Evolutionary conservation across 441 rosid genomes (phyloP).

Genomic region (Pelargonium fulgidum): DNA sequence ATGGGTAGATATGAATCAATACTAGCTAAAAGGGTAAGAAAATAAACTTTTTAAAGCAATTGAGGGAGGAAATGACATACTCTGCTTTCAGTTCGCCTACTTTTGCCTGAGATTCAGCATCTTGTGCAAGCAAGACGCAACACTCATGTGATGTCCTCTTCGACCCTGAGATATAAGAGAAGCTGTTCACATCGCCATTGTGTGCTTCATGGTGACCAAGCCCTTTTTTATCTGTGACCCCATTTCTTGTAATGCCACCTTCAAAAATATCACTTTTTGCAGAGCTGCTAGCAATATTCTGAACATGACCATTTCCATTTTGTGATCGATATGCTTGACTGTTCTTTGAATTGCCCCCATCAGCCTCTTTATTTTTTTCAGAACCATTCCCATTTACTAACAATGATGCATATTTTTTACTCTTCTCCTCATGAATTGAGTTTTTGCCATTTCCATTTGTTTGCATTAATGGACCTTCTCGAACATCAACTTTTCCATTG

Average conservation of each 20-base stretch:
- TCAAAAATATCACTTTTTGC: conserved; percentile 7
- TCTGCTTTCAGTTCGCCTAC: conserved; percentile 57
- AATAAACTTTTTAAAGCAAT: conserved; percentile 6
- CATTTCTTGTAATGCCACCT: conserved; percentile 28
- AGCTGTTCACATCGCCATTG: conserved; percentile 28
- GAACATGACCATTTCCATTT: conserved; percentile 28
- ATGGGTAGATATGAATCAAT: conserved; percentile 3
- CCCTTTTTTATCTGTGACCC: conserved; percentile 22
- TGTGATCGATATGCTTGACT: conserved; percentile 22
- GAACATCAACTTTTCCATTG: conserved; percentile 41
- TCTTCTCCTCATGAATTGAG: conserved; percentile 27
- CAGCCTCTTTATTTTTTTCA: conserved; percentile 29
- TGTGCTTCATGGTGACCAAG: conserved; percentile 17
- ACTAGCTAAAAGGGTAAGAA: neutral
- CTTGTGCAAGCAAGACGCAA: conserved; percentile 56
- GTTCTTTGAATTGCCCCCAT: conserved; percentile 31
- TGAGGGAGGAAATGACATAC: conserved; percentile 40
- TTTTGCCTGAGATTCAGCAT: conserved; percentile 48
- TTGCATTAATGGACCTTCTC: conserved; percentile 37
- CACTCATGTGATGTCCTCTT: conserved; percentile 41
- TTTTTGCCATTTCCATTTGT: conserved; percentile 31
- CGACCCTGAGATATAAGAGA: conserved; percentile 28
- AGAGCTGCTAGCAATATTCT: conserved; percentile 21
- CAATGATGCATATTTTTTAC: conserved; percentile 32
- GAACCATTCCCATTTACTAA: conserved; percentile 20